phyloP scores from a whole-genome alignment of 2,329 filamentous ascomycete species.

The Septoria petroselini region DNA sequence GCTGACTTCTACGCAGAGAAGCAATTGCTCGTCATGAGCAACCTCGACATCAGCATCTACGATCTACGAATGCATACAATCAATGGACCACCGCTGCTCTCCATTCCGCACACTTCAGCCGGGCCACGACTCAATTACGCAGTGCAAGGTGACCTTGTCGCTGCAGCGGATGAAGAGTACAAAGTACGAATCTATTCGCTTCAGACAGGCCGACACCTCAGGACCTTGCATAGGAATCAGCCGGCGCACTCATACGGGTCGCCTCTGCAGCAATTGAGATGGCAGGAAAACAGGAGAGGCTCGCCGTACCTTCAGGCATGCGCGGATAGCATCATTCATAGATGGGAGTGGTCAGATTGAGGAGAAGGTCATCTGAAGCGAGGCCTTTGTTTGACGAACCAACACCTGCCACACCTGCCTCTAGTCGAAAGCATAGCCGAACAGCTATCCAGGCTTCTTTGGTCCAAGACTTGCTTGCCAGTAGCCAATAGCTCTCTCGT shows the following conservation, averaged over 20 bases:
- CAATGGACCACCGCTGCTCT: constrained; percentile 16
- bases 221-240: constrained; percentile 11
- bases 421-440: not conserved
- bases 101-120: constrained; percentile 13
- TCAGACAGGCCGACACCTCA: constrained; percentile 21
- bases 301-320: constrained; percentile 29
- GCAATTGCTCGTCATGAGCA: constrained; percentile 22
- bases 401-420: too few relatives aligned
- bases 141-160: constrained; percentile 19
- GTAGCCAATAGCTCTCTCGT: not conserved
- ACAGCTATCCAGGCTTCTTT: not conserved
- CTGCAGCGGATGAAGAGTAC: constrained; percentile 26
- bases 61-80: constrained; percentile 20
- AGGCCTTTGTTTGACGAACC: too few relatives aligned
- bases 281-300: constrained; percentile 23
- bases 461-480: constrained; percentile 8
- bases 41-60: constrained; percentile 22
- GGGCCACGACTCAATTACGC: constrained; percentile 9
- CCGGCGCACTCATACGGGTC: not conserved
- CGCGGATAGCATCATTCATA: constrained; percentile 19
- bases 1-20: constrained; percentile 7
- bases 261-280: constrained; percentile 20
- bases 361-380: not conserved
- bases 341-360: constrained; percentile 21
- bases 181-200: constrained; percentile 30